These are phyloP conservation scores for Gossypium thurberi DNA, from an alignment of 345 rosid genomes.

Conservation along the genomic window DNA sequence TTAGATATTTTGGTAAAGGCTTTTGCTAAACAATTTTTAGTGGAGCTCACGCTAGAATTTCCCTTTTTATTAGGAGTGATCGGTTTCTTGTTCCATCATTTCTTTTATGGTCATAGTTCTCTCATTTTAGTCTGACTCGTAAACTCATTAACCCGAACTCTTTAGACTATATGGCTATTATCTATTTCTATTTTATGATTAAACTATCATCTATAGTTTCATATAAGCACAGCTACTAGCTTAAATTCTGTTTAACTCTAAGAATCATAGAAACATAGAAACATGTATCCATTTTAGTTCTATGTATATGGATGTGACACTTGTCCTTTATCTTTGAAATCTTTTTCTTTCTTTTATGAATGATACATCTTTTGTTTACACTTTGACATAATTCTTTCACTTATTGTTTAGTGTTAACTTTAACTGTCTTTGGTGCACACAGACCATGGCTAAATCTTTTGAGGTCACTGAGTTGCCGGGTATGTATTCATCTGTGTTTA, in stretches of 20 bases:
- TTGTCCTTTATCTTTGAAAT: neutral
- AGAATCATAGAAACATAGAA: neutral
- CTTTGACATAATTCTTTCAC: neutral
- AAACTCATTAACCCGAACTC: neutral
- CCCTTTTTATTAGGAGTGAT: neutral
- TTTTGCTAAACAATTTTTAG: too few species aligned
- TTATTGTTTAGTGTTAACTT: slow-evolving; percentile 1
- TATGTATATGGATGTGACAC: neutral
- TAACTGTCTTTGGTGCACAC: slow-evolving; percentile 24
- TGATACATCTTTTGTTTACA: neutral
- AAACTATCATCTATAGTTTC: neutral
- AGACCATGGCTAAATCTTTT: slow-evolving; percentile 81
- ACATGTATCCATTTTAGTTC: neutral
- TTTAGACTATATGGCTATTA: neutral
- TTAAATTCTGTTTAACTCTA: neutral
- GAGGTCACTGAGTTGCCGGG: slow-evolving; percentile 92
- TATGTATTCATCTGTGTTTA: slow-evolving; percentile 22
- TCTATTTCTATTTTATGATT: neutral
- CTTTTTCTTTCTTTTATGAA: neutral
- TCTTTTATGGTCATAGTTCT: neutral
- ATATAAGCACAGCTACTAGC: neutral
- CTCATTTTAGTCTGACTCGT: neutral
- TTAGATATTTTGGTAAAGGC: too few species aligned
- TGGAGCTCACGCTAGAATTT: too few species aligned
- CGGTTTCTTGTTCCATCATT: neutral